A percentile compares a stretch with the other conserved stretches of the same genome.
Evolutionary conservation across 805 yeast genomes (phyloP).

Genomic region (Blastobotrys robertii): DNA sequence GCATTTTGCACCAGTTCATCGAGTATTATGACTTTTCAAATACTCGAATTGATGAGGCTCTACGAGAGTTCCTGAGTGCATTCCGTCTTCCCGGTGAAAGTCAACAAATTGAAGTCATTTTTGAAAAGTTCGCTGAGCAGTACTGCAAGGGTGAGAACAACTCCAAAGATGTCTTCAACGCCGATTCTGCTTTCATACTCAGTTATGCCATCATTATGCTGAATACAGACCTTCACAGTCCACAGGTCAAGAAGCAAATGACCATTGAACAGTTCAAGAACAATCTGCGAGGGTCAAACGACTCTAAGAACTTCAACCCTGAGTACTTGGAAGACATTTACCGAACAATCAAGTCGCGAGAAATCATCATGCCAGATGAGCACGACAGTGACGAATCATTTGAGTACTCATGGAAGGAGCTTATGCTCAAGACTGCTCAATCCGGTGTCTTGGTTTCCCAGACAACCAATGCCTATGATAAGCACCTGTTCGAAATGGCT

Average conservation of each 20-base stretch:
- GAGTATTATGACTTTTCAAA: conserved; percentile 62
- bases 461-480: conserved; percentile 47
- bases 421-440: conserved; percentile 20
- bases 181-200: conserved; percentile 80
- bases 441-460: conserved; percentile 5
- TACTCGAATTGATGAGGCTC: conserved; percentile 85
- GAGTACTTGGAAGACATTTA: conserved; percentile 82
- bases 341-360: conserved; percentile 68
- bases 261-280: conserved; percentile 68
- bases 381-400: conserved; percentile 90
- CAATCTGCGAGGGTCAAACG: conserved; percentile 72
- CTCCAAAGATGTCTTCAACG: conserved; percentile 45
- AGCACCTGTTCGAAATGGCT: conserved; percentile 52
- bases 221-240: conserved; percentile 89
- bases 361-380: conserved; percentile 96
- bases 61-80: conserved; percentile 67
- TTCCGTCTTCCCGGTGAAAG: conserved; percentile 96
- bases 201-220: conserved; percentile 90
- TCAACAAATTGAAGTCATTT: conserved; percentile 87
- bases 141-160: conserved; percentile 58
- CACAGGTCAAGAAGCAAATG: conserved; percentile 89
- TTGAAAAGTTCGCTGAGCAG: conserved; percentile 75
- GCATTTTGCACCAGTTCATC: conserved; percentile 55
- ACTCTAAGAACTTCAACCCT: conserved; percentile 63
- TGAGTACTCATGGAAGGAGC: conserved; percentile 51